phyloP scores from a whole-genome alignment of 768 basidiomycete genomes.

The Auriculariales sp. region DNA sequence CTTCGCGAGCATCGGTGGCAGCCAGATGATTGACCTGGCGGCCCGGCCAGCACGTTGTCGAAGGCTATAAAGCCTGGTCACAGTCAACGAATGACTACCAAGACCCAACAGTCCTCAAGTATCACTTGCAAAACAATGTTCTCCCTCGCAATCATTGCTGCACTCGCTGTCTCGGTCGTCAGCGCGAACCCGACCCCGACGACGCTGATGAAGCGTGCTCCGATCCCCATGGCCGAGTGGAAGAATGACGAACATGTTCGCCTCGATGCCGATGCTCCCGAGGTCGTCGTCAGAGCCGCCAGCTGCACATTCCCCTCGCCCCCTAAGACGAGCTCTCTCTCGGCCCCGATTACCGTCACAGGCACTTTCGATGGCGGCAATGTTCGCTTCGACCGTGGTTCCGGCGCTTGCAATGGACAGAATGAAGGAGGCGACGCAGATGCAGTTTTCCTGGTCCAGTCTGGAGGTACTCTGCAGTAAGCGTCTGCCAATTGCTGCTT shows the following conservation, averaged over 20 bases:
- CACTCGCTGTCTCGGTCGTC: too few species aligned
- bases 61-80: too few species aligned
- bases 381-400: constrained; percentile 18
- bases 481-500: constrained; percentile 1
- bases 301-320: constrained; percentile 5
- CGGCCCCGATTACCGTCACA: neutral
- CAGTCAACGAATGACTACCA: too few species aligned
- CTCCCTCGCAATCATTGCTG: too few species aligned
- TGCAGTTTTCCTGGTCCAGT: constrained; percentile 26
- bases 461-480: constrained; percentile 21
- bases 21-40: too few species aligned
- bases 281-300: constrained; percentile 1
- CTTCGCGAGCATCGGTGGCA: too few species aligned
- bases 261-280: neutral
- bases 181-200: too few species aligned
- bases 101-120: too few species aligned
- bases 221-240: too few species aligned
- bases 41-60: too few species aligned
- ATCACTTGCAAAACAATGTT: too few species aligned
- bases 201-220: too few species aligned
- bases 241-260: neutral
- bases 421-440: constrained; percentile 25
- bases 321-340: neutral
- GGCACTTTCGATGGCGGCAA: constrained; percentile 4
- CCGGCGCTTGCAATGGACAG: constrained; percentile 24